A percentile compares a stretch with the other conserved stretches of the same genome.
Conservation (phyloP, 2,329 filamentous ascomycete genomes). For the Plectosphaerella sp. region DNA sequence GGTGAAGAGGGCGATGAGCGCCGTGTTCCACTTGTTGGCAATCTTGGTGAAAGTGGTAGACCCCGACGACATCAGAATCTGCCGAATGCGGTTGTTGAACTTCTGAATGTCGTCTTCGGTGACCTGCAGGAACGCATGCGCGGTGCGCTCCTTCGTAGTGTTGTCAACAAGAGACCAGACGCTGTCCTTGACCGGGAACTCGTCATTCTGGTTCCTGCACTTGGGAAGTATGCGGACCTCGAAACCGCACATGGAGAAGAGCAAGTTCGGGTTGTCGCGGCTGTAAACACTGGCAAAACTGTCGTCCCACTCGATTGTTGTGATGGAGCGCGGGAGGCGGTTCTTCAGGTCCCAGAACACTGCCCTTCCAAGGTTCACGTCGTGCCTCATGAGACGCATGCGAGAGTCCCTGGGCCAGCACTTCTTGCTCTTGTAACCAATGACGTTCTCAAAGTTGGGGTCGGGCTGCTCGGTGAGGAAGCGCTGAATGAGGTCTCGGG, state of each 20-base stretch:
- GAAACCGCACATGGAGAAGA: slow-evolving; percentile 98
- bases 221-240: slow-evolving; percentile 96
- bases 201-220: slow-evolving; percentile 89
- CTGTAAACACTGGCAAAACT: slow-evolving; percentile 98
- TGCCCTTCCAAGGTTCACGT: slow-evolving; percentile 94
- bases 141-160: slow-evolving; percentile 92
- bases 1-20: slow-evolving; percentile 92
- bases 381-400: slow-evolving; percentile 97
- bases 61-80: slow-evolving; percentile 99
- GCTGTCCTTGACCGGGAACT: slow-evolving; percentile 95
- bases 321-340: slow-evolving; percentile 86
- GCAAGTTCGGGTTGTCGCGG: slow-evolving; percentile 90
- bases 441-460: slow-evolving; percentile 98
- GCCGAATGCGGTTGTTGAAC: slow-evolving; percentile 97
- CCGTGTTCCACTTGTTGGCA: slow-evolving; percentile 99
- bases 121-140: slow-evolving; percentile 94
- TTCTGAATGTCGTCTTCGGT: slow-evolving; percentile 97
- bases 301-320: slow-evolving; percentile 98
- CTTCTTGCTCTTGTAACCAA: slow-evolving; percentile 98
- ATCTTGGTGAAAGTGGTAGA: slow-evolving; percentile 99
- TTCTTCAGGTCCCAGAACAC: slow-evolving; percentile 99
- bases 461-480: slow-evolving; percentile 98
- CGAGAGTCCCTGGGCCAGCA: slow-evolving; percentile 97
- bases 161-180: slow-evolving; percentile 98
- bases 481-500: slow-evolving; percentile 90